Conservation (phyloP, 495 filamentous ascomycete genomes). For the Penicillium coprophilum region DNA sequence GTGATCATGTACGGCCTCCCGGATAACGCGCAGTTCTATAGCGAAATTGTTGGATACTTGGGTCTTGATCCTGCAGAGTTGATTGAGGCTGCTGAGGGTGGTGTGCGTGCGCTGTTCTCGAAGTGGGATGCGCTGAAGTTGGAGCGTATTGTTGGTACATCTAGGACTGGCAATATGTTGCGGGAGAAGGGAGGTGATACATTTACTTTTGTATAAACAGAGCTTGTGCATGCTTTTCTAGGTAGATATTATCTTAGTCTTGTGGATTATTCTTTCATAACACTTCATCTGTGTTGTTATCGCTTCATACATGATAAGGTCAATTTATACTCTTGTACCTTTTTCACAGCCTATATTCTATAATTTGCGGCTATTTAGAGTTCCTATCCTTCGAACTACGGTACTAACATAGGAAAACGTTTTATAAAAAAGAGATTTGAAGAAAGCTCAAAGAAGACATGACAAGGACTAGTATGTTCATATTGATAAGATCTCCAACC, state of each 20-base stretch:
- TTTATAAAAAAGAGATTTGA: no score
- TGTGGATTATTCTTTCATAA: not conserved
- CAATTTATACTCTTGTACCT: not conserved
- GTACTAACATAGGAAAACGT: no score
- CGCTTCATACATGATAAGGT: not conserved
- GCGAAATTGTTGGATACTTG: slow-evolving; percentile 79
- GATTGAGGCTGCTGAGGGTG: slow-evolving; percentile 41
- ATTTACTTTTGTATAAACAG: slow-evolving; percentile 60
- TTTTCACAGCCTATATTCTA: no score
- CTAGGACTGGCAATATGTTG: slow-evolving; percentile 65
- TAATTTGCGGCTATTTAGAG: no score
- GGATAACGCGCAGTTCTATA: slow-evolving; percentile 84
- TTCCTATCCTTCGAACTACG: no score
- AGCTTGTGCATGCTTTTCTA: not conserved
- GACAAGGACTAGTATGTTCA: no score
- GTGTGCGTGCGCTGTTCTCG: slow-evolving; percentile 74
- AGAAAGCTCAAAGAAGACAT: no score
- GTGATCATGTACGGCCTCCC: slow-evolving; percentile 86
- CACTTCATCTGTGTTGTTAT: not conserved
- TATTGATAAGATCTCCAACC: no score
- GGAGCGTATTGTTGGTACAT: slow-evolving; percentile 81
- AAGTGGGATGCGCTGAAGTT: slow-evolving; percentile 85
- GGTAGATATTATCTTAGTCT: not conserved
- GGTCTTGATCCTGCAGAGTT: slow-evolving; percentile 41
- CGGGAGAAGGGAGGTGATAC: slow-evolving; percentile 82